These are phyloP conservation scores for Ascosphaera acerosa DNA, from an alignment of 2,329 filamentous ascomycete genomes.

Conservation along the genomic window DNA sequence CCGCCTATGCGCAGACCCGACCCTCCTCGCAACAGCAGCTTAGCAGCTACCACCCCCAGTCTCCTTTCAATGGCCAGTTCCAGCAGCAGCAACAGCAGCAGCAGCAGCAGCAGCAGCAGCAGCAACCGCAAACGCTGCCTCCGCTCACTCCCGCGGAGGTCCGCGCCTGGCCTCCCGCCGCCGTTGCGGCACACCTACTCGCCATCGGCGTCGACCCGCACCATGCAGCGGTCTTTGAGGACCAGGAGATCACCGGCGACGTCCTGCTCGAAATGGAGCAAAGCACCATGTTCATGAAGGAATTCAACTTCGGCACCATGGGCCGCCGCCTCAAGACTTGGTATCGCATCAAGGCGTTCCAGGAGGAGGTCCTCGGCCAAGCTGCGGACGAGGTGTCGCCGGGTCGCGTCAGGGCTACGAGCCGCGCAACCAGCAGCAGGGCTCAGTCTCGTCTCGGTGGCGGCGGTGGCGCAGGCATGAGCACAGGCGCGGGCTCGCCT, in stretches of 20 bases:
- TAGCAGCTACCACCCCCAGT: too few relatives aligned
- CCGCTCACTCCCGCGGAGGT: slow-evolving; percentile 54
- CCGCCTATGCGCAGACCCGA: too few relatives aligned
- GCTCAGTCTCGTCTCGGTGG: too few relatives aligned
- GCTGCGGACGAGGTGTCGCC: too few relatives aligned
- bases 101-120: slow-evolving; percentile 73
- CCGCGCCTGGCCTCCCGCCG: slow-evolving; percentile 47
- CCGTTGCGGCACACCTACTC: slow-evolving; percentile 76
- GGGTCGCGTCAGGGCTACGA: too few relatives aligned
- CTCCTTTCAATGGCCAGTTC: too few relatives aligned
- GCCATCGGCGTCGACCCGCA: slow-evolving; percentile 61
- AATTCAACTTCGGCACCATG: slow-evolving; percentile 79
- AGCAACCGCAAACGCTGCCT: too few relatives aligned
- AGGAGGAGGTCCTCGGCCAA: slow-evolving; percentile 78
- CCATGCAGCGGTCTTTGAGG: slow-evolving; percentile 81
- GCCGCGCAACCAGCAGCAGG: too few relatives aligned
- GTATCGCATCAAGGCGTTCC: slow-evolving; percentile 83
- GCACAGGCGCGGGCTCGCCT: too few relatives aligned
- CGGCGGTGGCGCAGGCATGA: too few relatives aligned
- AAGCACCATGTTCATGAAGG: slow-evolving; percentile 81
- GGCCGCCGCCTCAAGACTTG: slow-evolving; percentile 76
- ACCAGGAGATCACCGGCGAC: slow-evolving; percentile 89
- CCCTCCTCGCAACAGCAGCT: too few relatives aligned
- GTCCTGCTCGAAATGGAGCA: slow-evolving; percentile 89
- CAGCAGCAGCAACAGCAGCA: too few relatives aligned